Percentiles rank a stretch among this genome's conserved stretches.
Conservation (phyloP, 208 protist genomes). For the Acanthamoeba lenticulata region DNA sequence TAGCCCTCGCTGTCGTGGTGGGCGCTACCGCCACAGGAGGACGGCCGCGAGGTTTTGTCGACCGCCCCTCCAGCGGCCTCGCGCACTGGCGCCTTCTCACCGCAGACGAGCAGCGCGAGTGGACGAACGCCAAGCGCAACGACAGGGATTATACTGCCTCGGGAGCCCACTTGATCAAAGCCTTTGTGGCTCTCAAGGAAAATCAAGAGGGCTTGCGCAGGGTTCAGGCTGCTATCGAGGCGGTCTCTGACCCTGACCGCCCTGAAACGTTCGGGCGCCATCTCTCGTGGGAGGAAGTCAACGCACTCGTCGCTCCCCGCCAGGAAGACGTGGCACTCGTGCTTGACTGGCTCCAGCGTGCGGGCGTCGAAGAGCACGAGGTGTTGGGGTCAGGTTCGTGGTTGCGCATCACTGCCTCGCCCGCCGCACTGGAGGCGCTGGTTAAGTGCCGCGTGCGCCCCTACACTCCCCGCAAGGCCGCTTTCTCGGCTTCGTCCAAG, state of each 20-base stretch:
- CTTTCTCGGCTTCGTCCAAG: background rate
- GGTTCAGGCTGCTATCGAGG: background rate
- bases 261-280: background rate
- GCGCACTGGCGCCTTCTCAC: background rate
- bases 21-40: background rate
- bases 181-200: conserved; percentile 45
- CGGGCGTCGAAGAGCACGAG: background rate
- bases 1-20: background rate
- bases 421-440: background rate
- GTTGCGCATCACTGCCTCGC: background rate
- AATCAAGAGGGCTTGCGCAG: background rate
- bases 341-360: background rate
- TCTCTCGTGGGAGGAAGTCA: conserved; percentile 36
- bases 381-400: background rate
- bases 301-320: background rate
- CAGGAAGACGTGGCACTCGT: background rate
- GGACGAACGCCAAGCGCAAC: background rate
- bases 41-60: background rate
- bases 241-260: background rate
- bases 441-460: background rate
- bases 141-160: background rate
- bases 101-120: background rate
- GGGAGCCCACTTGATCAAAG: background rate
- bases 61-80: background rate
- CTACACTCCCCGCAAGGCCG: background rate